Conservation (phyloP, 2,329 filamentous ascomycete species). For the Alternaria rosae region DNA sequence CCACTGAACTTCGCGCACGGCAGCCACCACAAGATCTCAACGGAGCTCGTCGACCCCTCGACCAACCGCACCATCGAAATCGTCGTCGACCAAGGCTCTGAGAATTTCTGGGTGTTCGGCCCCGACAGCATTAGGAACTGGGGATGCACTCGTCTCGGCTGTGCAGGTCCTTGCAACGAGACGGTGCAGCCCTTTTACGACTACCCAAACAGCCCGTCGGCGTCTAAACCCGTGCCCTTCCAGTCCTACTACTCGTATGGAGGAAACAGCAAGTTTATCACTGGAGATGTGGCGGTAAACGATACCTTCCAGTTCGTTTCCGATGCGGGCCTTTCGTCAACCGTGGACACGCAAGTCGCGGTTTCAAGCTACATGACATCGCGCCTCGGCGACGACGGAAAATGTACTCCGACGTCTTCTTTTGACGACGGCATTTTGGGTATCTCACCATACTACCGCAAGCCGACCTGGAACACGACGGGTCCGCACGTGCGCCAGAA, state of each 20-base stretch:
- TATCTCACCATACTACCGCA: background rate
- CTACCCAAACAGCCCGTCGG: background rate
- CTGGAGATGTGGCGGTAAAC: background rate
- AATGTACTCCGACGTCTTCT: background rate
- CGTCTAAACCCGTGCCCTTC: background rate
- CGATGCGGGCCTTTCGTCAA: background rate
- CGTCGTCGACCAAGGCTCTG: background rate
- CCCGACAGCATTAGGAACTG: background rate
- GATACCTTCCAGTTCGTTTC: background rate
- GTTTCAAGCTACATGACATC: background rate
- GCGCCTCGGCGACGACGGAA: background rate
- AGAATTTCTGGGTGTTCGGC: background rate
- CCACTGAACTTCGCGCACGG: background rate
- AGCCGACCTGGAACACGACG: background rate
- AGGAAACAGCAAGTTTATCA: background rate
- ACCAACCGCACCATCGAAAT: background rate
- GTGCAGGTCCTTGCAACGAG: background rate
- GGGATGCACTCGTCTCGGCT: background rate
- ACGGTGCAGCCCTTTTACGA: background rate
- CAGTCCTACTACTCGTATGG: background rate
- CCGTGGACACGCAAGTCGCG: background rate
- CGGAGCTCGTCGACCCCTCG: background rate
- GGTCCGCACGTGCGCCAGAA: background rate
- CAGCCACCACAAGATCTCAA: background rate
- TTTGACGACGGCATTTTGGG: background rate